Conservation (phyloP, 1,284 basidiomycete species). For the Ganoderma multipileum region DNA sequence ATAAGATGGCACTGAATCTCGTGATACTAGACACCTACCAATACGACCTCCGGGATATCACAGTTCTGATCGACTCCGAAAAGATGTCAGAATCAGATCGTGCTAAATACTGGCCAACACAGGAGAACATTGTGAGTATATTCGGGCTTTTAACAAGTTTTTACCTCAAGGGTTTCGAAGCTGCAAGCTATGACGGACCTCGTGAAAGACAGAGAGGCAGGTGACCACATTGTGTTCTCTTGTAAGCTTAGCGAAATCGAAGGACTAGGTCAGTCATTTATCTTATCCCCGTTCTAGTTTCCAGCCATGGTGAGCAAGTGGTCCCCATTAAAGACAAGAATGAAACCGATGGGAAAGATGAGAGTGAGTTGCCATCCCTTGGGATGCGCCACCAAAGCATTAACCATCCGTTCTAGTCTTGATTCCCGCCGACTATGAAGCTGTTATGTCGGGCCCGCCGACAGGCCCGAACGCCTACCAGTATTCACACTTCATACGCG, state of each 20-base stretch:
- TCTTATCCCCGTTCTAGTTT: slow-evolving; percentile 31
- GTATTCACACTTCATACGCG: background rate
- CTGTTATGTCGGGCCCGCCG: too few relatives aligned
- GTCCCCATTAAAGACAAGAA: slow-evolving; percentile 8
- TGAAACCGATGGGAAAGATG: slow-evolving; percentile 34
- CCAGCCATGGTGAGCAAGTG: slow-evolving; percentile 35
- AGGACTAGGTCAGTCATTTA: too few relatives aligned
- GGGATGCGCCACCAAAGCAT: background rate
- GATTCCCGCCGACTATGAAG: background rate
- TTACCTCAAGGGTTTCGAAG: slow-evolving; percentile 11
- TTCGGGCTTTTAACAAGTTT: background rate
- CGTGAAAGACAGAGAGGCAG: slow-evolving; percentile 21
- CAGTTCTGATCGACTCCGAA: slow-evolving; percentile 26
- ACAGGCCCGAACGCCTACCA: background rate
- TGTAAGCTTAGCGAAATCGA: slow-evolving; percentile 22
- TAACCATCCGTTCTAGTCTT: background rate
- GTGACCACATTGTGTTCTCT: slow-evolving; percentile 34
- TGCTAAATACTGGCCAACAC: slow-evolving; percentile 21
- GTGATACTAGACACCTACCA: background rate
- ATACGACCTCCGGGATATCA: slow-evolving; percentile 23
- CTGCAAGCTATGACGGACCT: slow-evolving; percentile 29
- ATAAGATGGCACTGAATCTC: background rate
- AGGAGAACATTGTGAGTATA: slow-evolving; percentile 29
- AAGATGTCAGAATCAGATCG: background rate
- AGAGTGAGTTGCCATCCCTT: slow-evolving; percentile 21